A percentile compares a stretch with the other conserved stretches of the same genome.
Conservation (phyloP, 139 green algal species). For the Astrephomene gubernaculifera region DNA sequence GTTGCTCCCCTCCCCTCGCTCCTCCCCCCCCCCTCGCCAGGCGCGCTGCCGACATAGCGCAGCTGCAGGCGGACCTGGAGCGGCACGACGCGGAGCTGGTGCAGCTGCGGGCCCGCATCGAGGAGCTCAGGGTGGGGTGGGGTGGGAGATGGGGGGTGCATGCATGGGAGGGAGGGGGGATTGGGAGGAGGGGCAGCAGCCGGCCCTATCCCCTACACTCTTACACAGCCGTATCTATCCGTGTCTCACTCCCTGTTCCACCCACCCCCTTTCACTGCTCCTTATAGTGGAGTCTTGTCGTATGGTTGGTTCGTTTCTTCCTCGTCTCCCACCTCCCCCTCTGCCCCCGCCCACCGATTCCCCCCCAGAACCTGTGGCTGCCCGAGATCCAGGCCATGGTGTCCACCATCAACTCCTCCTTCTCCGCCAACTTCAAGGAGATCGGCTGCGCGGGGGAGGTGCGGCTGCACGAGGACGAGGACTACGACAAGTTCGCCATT, state of each 20-base stretch:
- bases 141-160: no score
- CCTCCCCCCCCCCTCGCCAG: neutral
- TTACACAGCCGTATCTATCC: no score
- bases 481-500: slow-evolving; percentile 84
- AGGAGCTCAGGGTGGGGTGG: slow-evolving; percentile 14
- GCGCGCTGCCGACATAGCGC: slow-evolving; percentile 44
- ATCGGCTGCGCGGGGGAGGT: slow-evolving; percentile 90
- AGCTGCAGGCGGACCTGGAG: neutral
- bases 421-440: slow-evolving; percentile 80
- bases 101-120: slow-evolving; percentile 12
- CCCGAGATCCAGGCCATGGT: slow-evolving; percentile 80
- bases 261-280: no score
- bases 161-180: no score
- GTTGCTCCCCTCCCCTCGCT: neutral
- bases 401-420: slow-evolving; percentile 79
- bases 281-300: no score
- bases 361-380: slow-evolving; percentile 83
- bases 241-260: no score
- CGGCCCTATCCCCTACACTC: no score
- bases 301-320: no score
- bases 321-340: no score
- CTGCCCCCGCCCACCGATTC: neutral
- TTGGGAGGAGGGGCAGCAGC: no score
- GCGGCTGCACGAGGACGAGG: slow-evolving; percentile 71
- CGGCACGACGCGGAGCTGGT: neutral